A percentile compares a stretch with the other conserved stretches of the same genome.
phyloP scores from a whole-genome alignment of 1,284 basidiomycete species.

The Neolentinus lepideus region DNA sequence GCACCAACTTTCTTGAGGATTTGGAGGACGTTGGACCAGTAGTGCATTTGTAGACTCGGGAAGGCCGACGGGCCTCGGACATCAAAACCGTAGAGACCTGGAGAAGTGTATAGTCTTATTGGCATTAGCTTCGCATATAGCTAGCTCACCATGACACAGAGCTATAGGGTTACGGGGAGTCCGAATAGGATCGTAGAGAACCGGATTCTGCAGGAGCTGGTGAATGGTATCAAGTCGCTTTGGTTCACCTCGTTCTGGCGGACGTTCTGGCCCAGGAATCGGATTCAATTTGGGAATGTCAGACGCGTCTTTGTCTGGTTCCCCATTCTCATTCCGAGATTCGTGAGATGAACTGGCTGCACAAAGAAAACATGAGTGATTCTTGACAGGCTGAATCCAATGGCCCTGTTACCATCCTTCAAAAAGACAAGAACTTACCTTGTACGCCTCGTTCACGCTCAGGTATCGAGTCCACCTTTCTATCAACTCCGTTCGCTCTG shows the following conservation, averaged over 20 bases:
- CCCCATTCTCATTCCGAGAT: neutral
- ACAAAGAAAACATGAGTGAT: neutral
- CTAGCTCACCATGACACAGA: slow-evolving; percentile 80
- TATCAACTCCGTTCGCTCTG: neutral
- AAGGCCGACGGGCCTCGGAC: slow-evolving; percentile 73
- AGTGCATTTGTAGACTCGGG: slow-evolving; percentile 82
- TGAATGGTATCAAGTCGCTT: slow-evolving; percentile 51
- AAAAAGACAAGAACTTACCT: neutral
- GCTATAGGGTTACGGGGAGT: slow-evolving; percentile 87
- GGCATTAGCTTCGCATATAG: too few relatives aligned
- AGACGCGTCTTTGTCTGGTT: neutral
- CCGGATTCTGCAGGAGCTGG: slow-evolving; percentile 64
- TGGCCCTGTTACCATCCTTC: neutral
- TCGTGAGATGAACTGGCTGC: neutral
- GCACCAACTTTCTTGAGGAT: slow-evolving; percentile 82
- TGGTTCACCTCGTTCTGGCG: slow-evolving; percentile 13
- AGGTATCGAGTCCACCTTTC: neutral
- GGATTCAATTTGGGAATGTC: neutral
- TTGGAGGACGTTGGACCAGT: slow-evolving; percentile 89
- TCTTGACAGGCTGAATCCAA: neutral
- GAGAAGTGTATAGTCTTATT: too few relatives aligned
- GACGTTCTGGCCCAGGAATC: slow-evolving; percentile 5
- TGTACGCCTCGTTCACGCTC: neutral
- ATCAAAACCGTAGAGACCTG: slow-evolving; percentile 94
- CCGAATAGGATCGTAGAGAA: slow-evolving; percentile 68